Conservation (phyloP, 2,329 filamentous ascomycete species). For the Phialophora macrospora region DNA sequence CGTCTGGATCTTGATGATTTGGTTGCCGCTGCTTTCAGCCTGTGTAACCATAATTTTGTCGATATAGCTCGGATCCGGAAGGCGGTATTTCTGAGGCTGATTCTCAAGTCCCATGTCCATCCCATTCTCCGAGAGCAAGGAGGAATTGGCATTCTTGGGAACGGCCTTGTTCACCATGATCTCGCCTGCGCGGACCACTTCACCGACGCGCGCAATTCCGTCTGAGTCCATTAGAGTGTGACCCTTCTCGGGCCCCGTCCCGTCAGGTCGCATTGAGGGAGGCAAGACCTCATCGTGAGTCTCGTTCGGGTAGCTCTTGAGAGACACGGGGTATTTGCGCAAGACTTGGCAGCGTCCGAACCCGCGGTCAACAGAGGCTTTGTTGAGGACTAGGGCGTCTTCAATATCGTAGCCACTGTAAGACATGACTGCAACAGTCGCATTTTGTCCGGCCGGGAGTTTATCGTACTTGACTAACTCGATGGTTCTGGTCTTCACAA, state of each 20-base stretch:
- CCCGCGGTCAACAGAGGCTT: slow-evolving; percentile 90
- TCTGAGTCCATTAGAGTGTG: slow-evolving; percentile 79
- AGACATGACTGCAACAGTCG: slow-evolving; percentile 98
- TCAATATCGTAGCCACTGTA: slow-evolving; percentile 99
- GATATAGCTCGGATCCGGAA: slow-evolving; percentile 83
- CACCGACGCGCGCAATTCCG: slow-evolving; percentile 85
- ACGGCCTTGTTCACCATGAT: slow-evolving; percentile 89
- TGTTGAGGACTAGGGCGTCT: slow-evolving; percentile 95
- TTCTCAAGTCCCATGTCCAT: slow-evolving; percentile 43
- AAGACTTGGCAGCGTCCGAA: slow-evolving; percentile 99
- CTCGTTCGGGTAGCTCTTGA: slow-evolving; percentile 89
- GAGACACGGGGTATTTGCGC: slow-evolving; percentile 83
- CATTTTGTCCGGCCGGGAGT: slow-evolving; percentile 93
- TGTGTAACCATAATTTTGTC: slow-evolving; percentile 95
- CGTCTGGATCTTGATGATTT: slow-evolving; percentile 90
- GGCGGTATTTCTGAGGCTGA: slow-evolving; percentile 71
- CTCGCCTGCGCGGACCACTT: slow-evolving; percentile 76
- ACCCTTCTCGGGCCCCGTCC: slow-evolving; percentile 62
- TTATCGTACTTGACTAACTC: slow-evolving; percentile 97
- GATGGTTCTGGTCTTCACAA: slow-evolving; percentile 97
- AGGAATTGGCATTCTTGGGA: slow-evolving; percentile 76
- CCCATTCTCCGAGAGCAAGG: slow-evolving; percentile 69
- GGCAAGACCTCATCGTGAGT: slow-evolving; percentile 63
- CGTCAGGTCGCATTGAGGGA: slow-evolving; percentile 60
- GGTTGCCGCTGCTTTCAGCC: slow-evolving; percentile 81